phyloP scores from a whole-genome alignment of 2,329 filamentous ascomycete species.

The Calonectria naviculata region DNA sequence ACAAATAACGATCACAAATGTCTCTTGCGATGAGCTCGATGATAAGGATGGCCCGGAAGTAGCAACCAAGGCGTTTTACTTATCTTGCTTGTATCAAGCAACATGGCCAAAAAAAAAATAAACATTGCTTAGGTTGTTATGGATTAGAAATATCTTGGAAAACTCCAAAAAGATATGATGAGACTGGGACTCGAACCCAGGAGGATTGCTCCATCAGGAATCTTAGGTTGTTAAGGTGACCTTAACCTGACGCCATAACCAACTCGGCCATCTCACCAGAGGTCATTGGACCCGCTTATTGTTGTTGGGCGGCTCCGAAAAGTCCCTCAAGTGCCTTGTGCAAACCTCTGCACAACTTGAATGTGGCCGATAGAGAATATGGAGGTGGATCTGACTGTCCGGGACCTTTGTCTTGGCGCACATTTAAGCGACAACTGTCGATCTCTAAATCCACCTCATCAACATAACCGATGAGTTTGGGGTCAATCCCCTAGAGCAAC shows the following conservation, averaged over 20 bases:
- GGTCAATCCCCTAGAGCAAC: background rate
- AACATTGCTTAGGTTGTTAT: too few relatives aligned
- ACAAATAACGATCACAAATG: too few relatives aligned
- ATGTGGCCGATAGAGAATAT: background rate
- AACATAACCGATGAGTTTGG: background rate
- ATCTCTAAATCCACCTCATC: conserved; percentile 5
- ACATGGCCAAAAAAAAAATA: too few relatives aligned
- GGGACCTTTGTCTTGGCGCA: background rate
- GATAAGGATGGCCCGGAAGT: too few relatives aligned
- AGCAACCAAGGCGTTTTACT: too few relatives aligned
- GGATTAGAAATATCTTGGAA: too few relatives aligned
- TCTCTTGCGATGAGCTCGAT: background rate
- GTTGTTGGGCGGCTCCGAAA: background rate
- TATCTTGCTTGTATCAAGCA: too few relatives aligned
- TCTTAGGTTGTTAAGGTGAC: conserved; percentile 39
- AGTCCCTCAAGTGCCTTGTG: background rate
- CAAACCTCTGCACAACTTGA: background rate
- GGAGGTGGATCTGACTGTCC: background rate
- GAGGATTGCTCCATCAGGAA: conserved; percentile 44
- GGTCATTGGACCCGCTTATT: conserved; percentile 19
- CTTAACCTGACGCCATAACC: conserved; percentile 44
- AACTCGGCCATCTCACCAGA: conserved; percentile 43
- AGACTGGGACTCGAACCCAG: conserved; percentile 44
- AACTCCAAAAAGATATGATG: conserved; percentile 31
- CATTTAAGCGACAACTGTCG: background rate